Conservation (phyloP, 108 stramenopile species). For the Nitzschia putrida region DNA sequence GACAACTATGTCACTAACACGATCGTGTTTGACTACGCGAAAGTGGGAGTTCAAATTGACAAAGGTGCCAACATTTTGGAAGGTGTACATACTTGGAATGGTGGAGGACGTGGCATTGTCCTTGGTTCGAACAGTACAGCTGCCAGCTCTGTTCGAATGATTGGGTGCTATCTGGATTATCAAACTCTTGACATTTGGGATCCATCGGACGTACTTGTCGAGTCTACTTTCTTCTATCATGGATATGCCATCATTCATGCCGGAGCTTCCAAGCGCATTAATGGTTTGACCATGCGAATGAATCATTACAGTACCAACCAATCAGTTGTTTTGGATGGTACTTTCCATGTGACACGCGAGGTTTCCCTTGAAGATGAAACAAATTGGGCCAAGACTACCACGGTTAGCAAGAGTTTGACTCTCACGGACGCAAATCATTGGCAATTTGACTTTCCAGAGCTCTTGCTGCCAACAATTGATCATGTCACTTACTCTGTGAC, state of each 20-base stretch:
- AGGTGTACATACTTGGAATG: slow-evolving; percentile 29
- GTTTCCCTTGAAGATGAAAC: slow-evolving; percentile 19
- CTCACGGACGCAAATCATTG: background rate
- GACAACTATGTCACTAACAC: slow-evolving; percentile 14
- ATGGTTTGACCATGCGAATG: slow-evolving; percentile 19
- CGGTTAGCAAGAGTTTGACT: background rate
- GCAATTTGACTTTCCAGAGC: slow-evolving; percentile 2
- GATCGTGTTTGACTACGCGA: slow-evolving; percentile 13
- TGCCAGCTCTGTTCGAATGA: slow-evolving; percentile 1
- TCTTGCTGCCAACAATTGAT: slow-evolving; percentile 12
- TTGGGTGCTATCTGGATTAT: slow-evolving; percentile 21
- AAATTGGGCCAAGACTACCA: slow-evolving; percentile 10
- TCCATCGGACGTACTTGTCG: slow-evolving; percentile 7
- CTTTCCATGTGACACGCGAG: background rate
- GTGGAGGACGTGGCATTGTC: slow-evolving; percentile 12
- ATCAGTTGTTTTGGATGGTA: slow-evolving; percentile 21
- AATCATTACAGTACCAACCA: slow-evolving; percentile 19
- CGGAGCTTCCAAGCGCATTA: background rate
- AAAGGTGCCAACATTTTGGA: slow-evolving; percentile 9
- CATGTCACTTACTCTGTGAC: slow-evolving; percentile 4
- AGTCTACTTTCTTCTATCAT: slow-evolving; percentile 18
- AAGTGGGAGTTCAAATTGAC: slow-evolving; percentile 4
- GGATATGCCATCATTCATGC: slow-evolving; percentile 16
- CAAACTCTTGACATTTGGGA: slow-evolving; percentile 18
- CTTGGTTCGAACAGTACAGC: background rate